A percentile compares a stretch with the other conserved stretches of the same genome.
These are phyloP conservation scores for Pichia sp. DNA, from an alignment of 1,139 yeast genomes.

Conservation along the genomic window DNA sequence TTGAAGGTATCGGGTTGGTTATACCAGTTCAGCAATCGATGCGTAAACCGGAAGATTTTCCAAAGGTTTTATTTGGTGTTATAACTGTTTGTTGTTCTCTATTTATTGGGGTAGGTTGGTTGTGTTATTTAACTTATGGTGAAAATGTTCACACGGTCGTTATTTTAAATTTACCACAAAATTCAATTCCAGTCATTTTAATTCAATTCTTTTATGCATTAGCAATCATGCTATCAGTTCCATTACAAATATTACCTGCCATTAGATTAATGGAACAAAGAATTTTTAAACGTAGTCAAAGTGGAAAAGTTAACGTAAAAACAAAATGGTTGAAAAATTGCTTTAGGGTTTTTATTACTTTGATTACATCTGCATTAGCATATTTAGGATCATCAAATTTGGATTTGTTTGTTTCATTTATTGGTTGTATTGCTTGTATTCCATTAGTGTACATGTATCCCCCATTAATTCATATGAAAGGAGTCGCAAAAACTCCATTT, in stretches of 20 bases:
- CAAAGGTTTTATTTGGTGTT: conserved; percentile 53
- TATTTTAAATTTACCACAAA: conserved; percentile 63
- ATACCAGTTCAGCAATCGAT: conserved; percentile 74
- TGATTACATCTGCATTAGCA: conserved; percentile 46
- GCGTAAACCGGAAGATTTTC: conserved; percentile 66
- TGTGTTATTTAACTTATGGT: conserved; percentile 70
- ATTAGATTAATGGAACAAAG: conserved; percentile 62
- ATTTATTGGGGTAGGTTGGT: conserved; percentile 55
- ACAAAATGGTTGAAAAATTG: conserved; percentile 66
- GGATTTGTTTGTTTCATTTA: conserved; percentile 67
- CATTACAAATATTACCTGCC: conserved; percentile 72
- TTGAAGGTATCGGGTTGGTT: conserved; percentile 74
- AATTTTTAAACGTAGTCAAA: conserved; percentile 40
- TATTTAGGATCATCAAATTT: conserved; percentile 59
- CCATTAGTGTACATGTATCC: conserved; percentile 82
- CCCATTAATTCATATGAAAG: conserved; percentile 55
- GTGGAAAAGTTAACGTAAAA: conserved; percentile 48
- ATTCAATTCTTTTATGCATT: conserved; percentile 63
- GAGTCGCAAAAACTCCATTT: conserved; percentile 29
- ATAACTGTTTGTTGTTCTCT: conserved; percentile 53
- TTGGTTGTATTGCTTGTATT: conserved; percentile 77
- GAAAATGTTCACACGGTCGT: conserved; percentile 61
- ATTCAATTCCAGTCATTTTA: conserved; percentile 52
- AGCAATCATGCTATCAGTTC: conserved; percentile 70
- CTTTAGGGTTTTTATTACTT: conserved; percentile 48